These are phyloP conservation scores for Suaeda aralocaspica DNA, from an alignment of 148 eudicot species.

Conservation along the genomic window DNA sequence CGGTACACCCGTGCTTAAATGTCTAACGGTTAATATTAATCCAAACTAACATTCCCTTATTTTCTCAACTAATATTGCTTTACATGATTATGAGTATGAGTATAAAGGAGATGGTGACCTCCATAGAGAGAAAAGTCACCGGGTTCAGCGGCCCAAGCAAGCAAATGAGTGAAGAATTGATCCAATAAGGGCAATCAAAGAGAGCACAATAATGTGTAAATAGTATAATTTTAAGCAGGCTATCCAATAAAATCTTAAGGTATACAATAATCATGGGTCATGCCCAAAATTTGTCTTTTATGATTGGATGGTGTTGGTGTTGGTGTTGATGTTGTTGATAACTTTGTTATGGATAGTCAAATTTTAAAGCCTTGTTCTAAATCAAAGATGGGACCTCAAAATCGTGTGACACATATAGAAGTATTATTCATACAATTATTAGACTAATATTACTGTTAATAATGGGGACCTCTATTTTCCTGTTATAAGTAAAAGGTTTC, in stretches of 20 bases:
- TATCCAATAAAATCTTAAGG: neutral
- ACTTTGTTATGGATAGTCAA: neutral
- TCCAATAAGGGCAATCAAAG: neutral
- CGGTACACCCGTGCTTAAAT: no score
- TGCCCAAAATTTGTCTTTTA: slow-evolving; percentile 13
- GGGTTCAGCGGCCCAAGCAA: neutral
- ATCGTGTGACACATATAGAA: neutral
- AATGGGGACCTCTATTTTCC: no score
- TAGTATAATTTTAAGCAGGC: slow-evolving; percentile 7
- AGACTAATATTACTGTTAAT: neutral
- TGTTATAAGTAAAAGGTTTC: no score
- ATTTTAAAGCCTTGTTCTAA: neutral
- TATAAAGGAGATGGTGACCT: neutral
- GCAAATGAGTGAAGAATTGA: slow-evolving; percentile 3
- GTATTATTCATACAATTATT: neutral
- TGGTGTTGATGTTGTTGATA: slow-evolving; percentile 4
- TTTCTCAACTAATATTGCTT: neutral
- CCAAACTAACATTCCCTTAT: neutral
- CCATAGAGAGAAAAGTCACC: neutral
- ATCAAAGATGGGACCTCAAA: neutral
- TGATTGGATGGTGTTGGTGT: slow-evolving; percentile 12
- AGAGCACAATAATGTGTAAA: slow-evolving; percentile 4
- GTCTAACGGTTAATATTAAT: no score
- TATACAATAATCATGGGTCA: slow-evolving; percentile 10
- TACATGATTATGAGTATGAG: neutral